Base-by-base conservation (phyloP, 345 rosid species). In the Rubroshorea leprosula region DNA sequence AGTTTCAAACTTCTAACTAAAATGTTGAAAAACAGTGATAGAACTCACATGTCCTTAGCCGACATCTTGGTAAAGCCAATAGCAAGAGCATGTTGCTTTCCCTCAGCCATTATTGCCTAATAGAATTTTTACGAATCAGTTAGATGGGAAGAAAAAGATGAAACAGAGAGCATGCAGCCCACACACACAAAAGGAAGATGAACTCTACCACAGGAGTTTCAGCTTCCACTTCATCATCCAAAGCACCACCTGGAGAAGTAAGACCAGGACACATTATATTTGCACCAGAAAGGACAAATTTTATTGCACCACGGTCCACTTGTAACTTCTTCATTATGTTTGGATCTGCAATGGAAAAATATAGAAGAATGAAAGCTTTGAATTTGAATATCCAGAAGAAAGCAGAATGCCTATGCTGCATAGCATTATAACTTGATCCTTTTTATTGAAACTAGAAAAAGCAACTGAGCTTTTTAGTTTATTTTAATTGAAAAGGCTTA, bases 211-310 rank as follows among this genome's bases (percentile, higher is more conserved):
- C 99, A 17, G 97, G 99, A 44, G 85, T 87, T 73, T 94, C 97
- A 44, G 90, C 77, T 5, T 76, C 93, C 22, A 94, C 97, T 82
- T 84, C 86, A 21, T 84, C 93, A 71, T 94, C 97, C 74, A 94
- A 68, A 72, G 68, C 86, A 52, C 99, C 99, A 49, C 97, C 96
- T 1, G 93, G 97, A 64, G 99, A 94, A 27, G 97, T 90, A 51
- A 90, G 99, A 68, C 99, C 99, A 76, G 97, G 97, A 55, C 99
- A 90, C 97, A 90, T 94, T 68, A 94, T 90, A 79, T 94, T 94
- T 68, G 97, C 99, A 69, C 99, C 97, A 73, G 99, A 69, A 61
- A 94, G 85, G 26, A 94, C 96, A 76, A 85, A 90, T 74, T 67
- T 94, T 63, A 94, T 90, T 6, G 99, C 99, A 58, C 97, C 99